Conservation (phyloP, 371 early-diverging fungal genomes). For the Saksenaea vasiformis region DNA sequence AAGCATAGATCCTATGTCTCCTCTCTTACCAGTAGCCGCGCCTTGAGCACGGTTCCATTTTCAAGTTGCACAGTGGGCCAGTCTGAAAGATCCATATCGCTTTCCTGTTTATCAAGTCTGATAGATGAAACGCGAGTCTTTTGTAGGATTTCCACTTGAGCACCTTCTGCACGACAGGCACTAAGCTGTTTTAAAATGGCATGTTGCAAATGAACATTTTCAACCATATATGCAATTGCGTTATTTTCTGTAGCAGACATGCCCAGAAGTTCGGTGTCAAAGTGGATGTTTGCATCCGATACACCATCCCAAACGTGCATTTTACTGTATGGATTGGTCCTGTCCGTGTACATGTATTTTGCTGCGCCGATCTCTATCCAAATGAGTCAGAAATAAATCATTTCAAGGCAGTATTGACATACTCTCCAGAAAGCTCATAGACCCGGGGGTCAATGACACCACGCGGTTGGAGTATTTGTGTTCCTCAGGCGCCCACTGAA, state of each 20-base stretch:
- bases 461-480: conserved; percentile 76
- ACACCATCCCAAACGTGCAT: conserved; percentile 84
- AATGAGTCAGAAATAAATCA: neutral
- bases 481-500: conserved; percentile 46
- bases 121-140: conserved; percentile 60
- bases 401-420: conserved; percentile 3
- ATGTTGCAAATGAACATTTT: conserved; percentile 52
- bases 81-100: conserved; percentile 47
- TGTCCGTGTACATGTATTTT: conserved; percentile 51
- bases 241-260: conserved; percentile 2
- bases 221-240: conserved; percentile 59
- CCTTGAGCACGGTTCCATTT: conserved; percentile 53
- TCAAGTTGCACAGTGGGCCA: conserved; percentile 68
- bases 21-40: conserved; percentile 54
- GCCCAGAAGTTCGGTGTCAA: conserved; percentile 51
- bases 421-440: conserved; percentile 55
- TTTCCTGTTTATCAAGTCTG: conserved; percentile 12
- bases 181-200: conserved; percentile 51
- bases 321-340: conserved; percentile 59
- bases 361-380: conserved; percentile 62
- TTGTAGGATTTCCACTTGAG: conserved; percentile 54
- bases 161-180: conserved; percentile 33
- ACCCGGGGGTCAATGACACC: conserved; percentile 64
- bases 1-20: neutral
- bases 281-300: conserved; percentile 62